A percentile compares a stretch with the other conserved stretches of the same genome.
Conservation (phyloP, 768 basidiomycete species). For the Termitomyces sp. region DNA sequence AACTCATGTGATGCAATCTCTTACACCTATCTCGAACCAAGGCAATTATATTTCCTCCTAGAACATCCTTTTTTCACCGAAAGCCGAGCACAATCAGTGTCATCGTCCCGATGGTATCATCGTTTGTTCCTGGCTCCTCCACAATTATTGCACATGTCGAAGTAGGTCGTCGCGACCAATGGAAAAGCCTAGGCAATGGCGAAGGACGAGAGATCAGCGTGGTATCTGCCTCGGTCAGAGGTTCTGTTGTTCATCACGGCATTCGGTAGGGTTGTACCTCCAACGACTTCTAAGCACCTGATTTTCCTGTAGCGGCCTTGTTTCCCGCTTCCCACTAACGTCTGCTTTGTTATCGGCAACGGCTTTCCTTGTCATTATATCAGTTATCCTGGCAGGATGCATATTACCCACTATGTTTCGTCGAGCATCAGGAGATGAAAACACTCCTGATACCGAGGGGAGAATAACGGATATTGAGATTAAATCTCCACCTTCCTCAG, state of each 20-base stretch:
- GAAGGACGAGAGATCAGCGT: slow-evolving; percentile 72
- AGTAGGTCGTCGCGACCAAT: slow-evolving; percentile 67
- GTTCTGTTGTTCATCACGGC: slow-evolving; percentile 60
- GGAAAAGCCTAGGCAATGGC: slow-evolving; percentile 64
- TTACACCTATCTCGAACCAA: slow-evolving; percentile 17
- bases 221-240: slow-evolving; percentile 52
- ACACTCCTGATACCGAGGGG: slow-evolving; percentile 8
- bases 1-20: not conserved
- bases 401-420: slow-evolving; percentile 41
- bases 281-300: not conserved
- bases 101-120: slow-evolving; percentile 50
- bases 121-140: slow-evolving; percentile 43
- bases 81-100: slow-evolving; percentile 38
- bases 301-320: slow-evolving; percentile 45
- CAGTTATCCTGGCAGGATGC: slow-evolving; percentile 41
- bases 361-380: slow-evolving; percentile 42
- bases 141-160: slow-evolving; percentile 55
- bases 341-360: slow-evolving; percentile 41
- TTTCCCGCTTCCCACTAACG: slow-evolving; percentile 62
- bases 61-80: slow-evolving; percentile 32
- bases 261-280: slow-evolving; percentile 43
- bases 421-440: slow-evolving; percentile 3
- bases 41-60: slow-evolving; percentile 53
- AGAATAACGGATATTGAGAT: not conserved
- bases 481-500: slow-evolving; percentile 7